Conservation (phyloP, 228 moss, liverwort and hornwort species). For the Sphagnum magellanicum region DNA sequence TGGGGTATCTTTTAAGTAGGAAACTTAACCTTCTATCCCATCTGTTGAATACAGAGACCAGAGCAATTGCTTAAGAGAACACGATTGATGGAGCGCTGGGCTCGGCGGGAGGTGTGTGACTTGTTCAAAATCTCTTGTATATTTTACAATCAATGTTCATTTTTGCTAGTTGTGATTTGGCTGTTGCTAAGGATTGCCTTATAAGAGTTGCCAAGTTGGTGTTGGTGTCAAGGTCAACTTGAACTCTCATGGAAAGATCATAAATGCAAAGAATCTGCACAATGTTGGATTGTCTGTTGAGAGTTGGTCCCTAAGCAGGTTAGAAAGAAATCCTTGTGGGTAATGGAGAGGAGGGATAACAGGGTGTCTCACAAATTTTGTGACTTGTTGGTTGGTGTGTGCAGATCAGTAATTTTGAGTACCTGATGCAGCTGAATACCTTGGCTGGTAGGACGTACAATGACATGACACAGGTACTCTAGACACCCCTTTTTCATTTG, state of each 20-base stretch:
- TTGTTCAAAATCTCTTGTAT: not conserved
- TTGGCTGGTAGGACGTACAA: slow-evolving; percentile 89
- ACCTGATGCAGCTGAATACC: slow-evolving; percentile 91
- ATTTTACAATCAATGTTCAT: not conserved
- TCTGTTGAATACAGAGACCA: slow-evolving; percentile 49
- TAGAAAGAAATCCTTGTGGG: too few relatives aligned
- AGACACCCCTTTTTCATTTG: not conserved
- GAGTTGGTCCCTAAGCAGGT: too few relatives aligned
- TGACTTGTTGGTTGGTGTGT: not conserved
- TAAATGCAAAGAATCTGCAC: too few relatives aligned
- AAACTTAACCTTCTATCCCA: too few relatives aligned
- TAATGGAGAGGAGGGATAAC: too few relatives aligned
- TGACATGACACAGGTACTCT: slow-evolving; percentile 74
- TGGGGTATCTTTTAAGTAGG: too few relatives aligned
- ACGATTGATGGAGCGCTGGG: slow-evolving; percentile 73
- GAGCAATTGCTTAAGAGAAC: slow-evolving; percentile 75
- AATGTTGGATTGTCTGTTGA: too few relatives aligned
- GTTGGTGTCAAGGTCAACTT: too few relatives aligned
- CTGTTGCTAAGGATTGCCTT: too few relatives aligned
- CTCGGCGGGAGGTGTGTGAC: slow-evolving; percentile 60
- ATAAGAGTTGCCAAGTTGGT: too few relatives aligned
- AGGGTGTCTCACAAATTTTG: too few relatives aligned
- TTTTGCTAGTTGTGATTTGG: not conserved
- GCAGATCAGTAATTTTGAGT: slow-evolving; percentile 95
- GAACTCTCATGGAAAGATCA: too few relatives aligned